Evolutionary conservation across 768 basidiomycete species (phyloP).

Genomic region (Antrodiella citrinella): DNA sequence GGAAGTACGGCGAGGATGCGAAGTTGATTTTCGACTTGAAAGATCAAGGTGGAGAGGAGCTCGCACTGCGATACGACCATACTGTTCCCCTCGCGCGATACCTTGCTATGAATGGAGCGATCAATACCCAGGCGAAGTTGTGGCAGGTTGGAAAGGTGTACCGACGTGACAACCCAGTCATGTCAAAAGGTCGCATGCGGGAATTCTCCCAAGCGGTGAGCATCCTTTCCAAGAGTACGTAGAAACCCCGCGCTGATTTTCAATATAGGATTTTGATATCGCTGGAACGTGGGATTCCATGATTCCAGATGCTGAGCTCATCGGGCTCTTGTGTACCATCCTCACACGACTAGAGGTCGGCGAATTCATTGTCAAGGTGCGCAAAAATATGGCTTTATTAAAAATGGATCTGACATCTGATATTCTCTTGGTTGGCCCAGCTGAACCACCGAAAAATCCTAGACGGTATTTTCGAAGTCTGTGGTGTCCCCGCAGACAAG

Average conservation of each 20-base stretch:
- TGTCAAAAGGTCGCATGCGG: conserved; percentile 97
- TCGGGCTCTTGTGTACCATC: conserved; percentile 76
- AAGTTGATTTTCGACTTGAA: conserved; percentile 97
- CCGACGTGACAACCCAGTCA: conserved; percentile 90
- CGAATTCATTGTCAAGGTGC: conserved; percentile 88
- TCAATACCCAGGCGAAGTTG: conserved; percentile 64
- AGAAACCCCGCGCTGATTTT: not conserved
- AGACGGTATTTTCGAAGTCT: conserved; percentile 94
- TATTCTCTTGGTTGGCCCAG: conserved; percentile 28
- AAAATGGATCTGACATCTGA: not conserved
- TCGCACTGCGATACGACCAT: conserved; percentile 91
- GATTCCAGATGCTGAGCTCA: conserved; percentile 93
- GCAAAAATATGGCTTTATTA: not conserved
- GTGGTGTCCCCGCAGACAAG: conserved; percentile 87
- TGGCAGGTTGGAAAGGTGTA: conserved; percentile 99
- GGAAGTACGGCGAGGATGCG: conserved; percentile 95
- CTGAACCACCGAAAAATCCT: conserved; percentile 95
- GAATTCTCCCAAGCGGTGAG: conserved; percentile 86
- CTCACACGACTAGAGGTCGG: conserved; percentile 81
- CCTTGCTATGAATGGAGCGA: conserved; percentile 92
- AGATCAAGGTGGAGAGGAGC: conserved; percentile 96
- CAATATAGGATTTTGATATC: conserved; percentile 84
- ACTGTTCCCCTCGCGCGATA: conserved; percentile 95
- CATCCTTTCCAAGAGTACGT: not conserved
- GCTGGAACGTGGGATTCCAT: conserved; percentile 89